A percentile compares a stretch with the other conserved stretches of the same genome.
Conservation (phyloP, 2,329 filamentous ascomycete genomes). For the Nemania abortiva region DNA sequence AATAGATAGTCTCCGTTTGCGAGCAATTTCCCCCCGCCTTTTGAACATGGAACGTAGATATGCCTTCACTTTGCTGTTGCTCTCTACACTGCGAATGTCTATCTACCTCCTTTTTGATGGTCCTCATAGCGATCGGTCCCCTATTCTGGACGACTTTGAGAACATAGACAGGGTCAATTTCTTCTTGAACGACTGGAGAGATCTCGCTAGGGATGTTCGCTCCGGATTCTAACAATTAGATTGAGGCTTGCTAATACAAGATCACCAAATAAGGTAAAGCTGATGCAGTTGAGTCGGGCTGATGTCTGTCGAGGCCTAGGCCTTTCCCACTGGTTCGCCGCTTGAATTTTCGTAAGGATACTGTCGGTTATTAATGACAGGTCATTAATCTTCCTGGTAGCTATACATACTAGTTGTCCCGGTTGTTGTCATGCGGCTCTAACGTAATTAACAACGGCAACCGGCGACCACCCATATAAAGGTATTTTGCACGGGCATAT, state of each 20-base stretch:
- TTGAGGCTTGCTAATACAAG: not conserved
- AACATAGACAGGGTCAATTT: not conserved
- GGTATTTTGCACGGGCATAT: constrained; percentile 12
- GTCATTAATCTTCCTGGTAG: not conserved
- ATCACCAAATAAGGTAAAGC: not conserved
- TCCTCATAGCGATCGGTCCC: too few relatives aligned
- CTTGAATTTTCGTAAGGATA: not conserved
- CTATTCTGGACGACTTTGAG: too few relatives aligned
- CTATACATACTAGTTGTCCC: not conserved
- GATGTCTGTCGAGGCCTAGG: not conserved
- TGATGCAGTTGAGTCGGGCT: not conserved
- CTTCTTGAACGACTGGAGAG: not conserved
- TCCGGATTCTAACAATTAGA: not conserved
- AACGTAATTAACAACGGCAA: constrained; percentile 9
- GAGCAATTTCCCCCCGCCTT: constrained; percentile 8
- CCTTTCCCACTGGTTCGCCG: not conserved
- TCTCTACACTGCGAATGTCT: not conserved
- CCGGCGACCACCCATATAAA: constrained; percentile 3
- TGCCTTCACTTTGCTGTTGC: not conserved
- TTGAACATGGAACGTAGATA: constrained; percentile 1
- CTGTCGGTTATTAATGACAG: not conserved
- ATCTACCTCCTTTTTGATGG: too few relatives aligned
- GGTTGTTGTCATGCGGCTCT: constrained; percentile 25
- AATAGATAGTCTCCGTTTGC: not conserved
- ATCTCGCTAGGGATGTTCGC: not conserved